Base-by-base conservation (phyloP, 495 filamentous ascomycete species). In the Massariosphaeria phaeospora region DNA sequence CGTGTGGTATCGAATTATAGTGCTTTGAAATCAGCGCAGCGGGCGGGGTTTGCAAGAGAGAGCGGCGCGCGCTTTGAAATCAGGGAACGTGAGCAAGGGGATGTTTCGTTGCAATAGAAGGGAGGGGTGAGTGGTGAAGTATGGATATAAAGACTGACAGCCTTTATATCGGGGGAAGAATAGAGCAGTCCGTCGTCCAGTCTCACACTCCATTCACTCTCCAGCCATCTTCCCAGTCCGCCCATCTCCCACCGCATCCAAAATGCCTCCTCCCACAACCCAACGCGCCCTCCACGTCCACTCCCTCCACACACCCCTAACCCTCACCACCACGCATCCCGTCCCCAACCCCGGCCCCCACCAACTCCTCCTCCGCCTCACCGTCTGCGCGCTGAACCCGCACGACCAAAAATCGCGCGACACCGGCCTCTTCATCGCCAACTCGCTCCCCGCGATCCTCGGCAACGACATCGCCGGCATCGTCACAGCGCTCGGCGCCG, bases 381-480 rank as follows among this genome's bases (percentile, higher is more conserved):
- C 61, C 9, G 59, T 67, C 11, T 65, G 59, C 15, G 68, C 60
- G 21, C 42, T 69, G 6, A 70, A 70, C 45, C 63, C 61, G 15
- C 66, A 69, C 41, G 66, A 70, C 53, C 38, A 53, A 5, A 64
- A 63, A 36, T 29, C 33, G 42, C 59, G 64, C 18, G 59, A 66
- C 29, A 33, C 29, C 3, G 66, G 68, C n/a, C 66, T 70, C 42
- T 62, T 68, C 51, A 59, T 64, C 27, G 20, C 35, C 6, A 47
- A 52, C 33, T 24, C 39, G 10, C 63, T 67, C 27, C 62, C 65
- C 0, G 57, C 47, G 2, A 42, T 69, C 17, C 55, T 66, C 0
- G 55, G 39, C 25, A 60, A 62, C 48, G 68, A 71, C 20, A 55
- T 67, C 39, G 61, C 49, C 11, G 67, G 69, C 21, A 54, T 38